Percentiles rank a stretch among this genome's conserved stretches.
These are phyloP conservation scores for Crithidia bombi DNA, from an alignment of 208 protist genomes.

Conservation along the genomic window DNA sequence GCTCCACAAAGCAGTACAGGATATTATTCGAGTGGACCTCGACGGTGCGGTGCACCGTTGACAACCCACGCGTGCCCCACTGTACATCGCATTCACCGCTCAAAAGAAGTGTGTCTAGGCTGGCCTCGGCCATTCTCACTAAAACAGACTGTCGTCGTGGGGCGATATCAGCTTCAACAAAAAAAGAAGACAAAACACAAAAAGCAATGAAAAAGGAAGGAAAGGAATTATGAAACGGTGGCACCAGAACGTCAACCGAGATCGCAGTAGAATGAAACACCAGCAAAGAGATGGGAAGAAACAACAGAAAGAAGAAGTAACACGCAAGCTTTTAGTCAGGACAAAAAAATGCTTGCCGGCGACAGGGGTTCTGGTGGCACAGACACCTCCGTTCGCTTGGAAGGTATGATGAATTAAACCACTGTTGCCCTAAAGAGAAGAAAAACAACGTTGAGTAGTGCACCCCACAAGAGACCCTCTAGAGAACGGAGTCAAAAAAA, in stretches of 20 bases:
- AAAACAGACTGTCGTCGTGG: neutral
- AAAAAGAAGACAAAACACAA: slow-evolving; percentile 5
- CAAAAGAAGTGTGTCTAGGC: slow-evolving; percentile 53
- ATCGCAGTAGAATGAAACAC: neutral
- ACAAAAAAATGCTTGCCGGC: no score
- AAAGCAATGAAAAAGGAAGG: slow-evolving; percentile 8
- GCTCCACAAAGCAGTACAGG: slow-evolving; percentile 72
- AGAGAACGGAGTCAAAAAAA: no score
- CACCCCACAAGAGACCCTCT: no score
- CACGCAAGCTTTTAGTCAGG: no score
- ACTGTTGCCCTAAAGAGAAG: no score
- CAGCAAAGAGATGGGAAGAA: neutral
- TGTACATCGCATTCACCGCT: slow-evolving; percentile 39
- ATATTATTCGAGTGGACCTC: slow-evolving; percentile 63
- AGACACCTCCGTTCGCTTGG: no score
- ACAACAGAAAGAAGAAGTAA: no score
- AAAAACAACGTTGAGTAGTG: no score
- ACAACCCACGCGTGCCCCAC: slow-evolving; percentile 31
- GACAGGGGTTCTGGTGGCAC: no score
- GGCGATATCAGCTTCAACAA: neutral
- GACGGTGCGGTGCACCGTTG: slow-evolving; percentile 42
- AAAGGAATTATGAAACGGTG: neutral
- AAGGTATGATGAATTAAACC: no score
- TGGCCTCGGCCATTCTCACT: slow-evolving; percentile 37
- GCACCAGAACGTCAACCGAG: no score